Conservation (phyloP, 495 filamentous ascomycete species). For the Penicillium mononematosum region DNA sequence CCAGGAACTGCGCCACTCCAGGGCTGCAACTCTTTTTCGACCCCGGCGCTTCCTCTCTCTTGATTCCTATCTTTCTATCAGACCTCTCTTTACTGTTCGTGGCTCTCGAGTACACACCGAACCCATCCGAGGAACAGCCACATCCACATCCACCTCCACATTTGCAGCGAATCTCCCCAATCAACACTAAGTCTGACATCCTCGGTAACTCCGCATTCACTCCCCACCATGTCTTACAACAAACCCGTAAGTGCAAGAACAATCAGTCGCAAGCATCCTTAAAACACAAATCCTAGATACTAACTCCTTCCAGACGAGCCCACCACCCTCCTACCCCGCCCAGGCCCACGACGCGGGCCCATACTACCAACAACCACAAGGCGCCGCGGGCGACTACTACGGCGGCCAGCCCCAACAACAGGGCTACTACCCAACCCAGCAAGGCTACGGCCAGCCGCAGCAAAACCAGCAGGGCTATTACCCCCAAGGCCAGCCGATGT, state of each 20-base stretch:
- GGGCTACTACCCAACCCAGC: slow-evolving; percentile 26
- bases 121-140: neutral
- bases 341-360: slow-evolving; percentile 34
- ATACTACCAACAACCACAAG: slow-evolving; percentile 22
- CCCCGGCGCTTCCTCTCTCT: neutral
- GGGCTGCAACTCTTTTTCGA: neutral
- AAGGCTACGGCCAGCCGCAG: slow-evolving; percentile 20
- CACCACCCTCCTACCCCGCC: slow-evolving; percentile 42
- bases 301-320: slow-evolving; percentile 30
- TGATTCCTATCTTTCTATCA: neutral
- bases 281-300: neutral
- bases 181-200: neutral
- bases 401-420: slow-evolving; percentile 19
- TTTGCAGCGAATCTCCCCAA: neutral
- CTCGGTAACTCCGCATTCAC: neutral
- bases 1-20: slow-evolving; percentile 2
- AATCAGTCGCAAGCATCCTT: neutral
- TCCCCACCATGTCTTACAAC: slow-evolving; percentile 21
- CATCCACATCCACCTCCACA: neutral
- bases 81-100: neutral
- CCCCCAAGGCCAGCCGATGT: slow-evolving; percentile 39
- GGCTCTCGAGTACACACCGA: neutral
- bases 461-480: slow-evolving; percentile 26
- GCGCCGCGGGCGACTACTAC: slow-evolving; percentile 25
- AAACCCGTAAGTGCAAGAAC: slow-evolving; percentile 35